A percentile compares a stretch with the other conserved stretches of the same genome.
Conservation (phyloP, 2,329 filamentous ascomycete species). For the Aureobasidium uvarum region DNA sequence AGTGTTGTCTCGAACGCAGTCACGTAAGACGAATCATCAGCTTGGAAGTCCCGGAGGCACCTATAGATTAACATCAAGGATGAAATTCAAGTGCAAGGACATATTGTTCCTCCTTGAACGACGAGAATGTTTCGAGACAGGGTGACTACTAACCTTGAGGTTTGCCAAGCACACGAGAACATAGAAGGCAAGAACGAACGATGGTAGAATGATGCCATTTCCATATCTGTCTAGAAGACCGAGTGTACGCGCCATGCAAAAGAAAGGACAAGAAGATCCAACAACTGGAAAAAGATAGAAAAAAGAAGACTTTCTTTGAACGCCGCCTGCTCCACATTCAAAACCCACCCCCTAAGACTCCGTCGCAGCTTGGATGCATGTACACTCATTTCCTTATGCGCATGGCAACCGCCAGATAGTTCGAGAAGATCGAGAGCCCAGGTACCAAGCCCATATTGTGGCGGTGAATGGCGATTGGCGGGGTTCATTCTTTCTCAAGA, state of each 20-base stretch:
- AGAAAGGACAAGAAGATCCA: slow-evolving; percentile 9
- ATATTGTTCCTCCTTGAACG: neutral
- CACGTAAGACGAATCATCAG: no score
- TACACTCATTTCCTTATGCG: slow-evolving; percentile 15
- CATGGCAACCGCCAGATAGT: slow-evolving; percentile 1
- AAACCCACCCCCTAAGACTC: slow-evolving; percentile 13
- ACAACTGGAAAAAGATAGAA: neutral
- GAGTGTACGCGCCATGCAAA: slow-evolving; percentile 15
- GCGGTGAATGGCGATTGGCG: neutral
- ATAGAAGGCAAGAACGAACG: neutral
- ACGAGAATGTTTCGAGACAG: neutral
- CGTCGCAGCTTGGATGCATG: slow-evolving; percentile 19
- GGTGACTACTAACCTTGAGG: neutral
- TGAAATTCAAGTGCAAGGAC: neutral
- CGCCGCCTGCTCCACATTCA: slow-evolving; percentile 10
- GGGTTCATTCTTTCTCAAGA: neutral
- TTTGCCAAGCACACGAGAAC: neutral
- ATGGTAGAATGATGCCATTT: neutral
- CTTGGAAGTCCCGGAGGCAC: no score
- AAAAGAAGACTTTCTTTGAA: slow-evolving; percentile 10
- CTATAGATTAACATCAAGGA: no score
- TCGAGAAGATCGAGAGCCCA: neutral
- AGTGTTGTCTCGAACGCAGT: no score
- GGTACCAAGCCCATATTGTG: neutral
- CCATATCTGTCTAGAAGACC: neutral